Evolutionary conservation across 805 yeast species (phyloP).

Genomic region (Starmerella scarabaei): DNA sequence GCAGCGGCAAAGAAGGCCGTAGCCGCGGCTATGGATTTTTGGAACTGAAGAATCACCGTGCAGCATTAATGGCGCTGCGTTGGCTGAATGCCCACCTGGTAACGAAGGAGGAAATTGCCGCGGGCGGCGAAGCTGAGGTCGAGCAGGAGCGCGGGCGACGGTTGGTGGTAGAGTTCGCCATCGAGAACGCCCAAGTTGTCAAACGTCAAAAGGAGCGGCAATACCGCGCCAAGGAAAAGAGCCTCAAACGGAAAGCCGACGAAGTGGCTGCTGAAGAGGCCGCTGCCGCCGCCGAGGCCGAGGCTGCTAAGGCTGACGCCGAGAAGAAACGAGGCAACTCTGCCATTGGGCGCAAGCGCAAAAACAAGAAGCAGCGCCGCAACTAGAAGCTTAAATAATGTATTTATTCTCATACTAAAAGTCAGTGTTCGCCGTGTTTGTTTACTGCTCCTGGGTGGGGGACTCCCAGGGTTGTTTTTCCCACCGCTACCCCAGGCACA

Average conservation of each 20-base stretch:
- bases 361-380: constrained; percentile 20
- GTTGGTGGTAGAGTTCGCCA: constrained; percentile 85
- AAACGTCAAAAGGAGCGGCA: constrained; percentile 65
- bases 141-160: constrained; percentile 37
- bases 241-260: constrained; percentile 21
- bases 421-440: background rate
- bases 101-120: constrained; percentile 45
- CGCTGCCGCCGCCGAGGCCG: constrained; percentile 17
- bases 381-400: background rate
- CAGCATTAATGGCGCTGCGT: constrained; percentile 90
- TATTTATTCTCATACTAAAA: background rate
- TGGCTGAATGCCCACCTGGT: constrained; percentile 94
- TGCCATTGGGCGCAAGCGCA: constrained; percentile 28
- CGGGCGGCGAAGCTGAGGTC: constrained; percentile 16
- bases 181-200: constrained; percentile 88
- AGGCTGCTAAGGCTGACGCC: constrained; percentile 8
- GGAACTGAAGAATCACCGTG: constrained; percentile 81
- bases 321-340: constrained; percentile 16
- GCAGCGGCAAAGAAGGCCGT: constrained; percentile 74
- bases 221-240: constrained; percentile 16
- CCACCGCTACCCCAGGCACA: background rate
- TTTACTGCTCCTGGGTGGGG: background rate
- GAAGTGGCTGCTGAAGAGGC: constrained; percentile 16
- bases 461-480: background rate
- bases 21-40: constrained; percentile 95